Percentiles rank a stretch among this genome's conserved stretches.
phyloP scores from a whole-genome alignment of 257 asterid genomes.

The Plantago major region DNA sequence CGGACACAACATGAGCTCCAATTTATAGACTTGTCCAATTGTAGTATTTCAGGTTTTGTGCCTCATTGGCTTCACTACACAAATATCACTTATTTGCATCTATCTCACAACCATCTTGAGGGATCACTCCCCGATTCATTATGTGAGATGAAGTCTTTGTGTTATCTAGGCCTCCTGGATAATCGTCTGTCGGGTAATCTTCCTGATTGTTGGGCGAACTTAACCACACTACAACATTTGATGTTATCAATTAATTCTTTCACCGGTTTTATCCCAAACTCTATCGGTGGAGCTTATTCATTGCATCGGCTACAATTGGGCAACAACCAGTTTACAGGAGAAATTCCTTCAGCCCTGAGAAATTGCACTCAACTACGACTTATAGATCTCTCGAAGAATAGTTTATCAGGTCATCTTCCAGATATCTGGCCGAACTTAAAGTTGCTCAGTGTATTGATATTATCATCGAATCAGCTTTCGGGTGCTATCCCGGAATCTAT shows the following conservation, averaged over 20 bases:
- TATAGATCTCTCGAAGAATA: not conserved
- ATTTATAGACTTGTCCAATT: not conserved
- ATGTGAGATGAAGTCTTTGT: constrained; percentile 3
- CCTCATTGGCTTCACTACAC: constrained; percentile 2
- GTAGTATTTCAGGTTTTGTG: constrained; percentile 15
- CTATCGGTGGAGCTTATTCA: not conserved
- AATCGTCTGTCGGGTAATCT: constrained; percentile 2
- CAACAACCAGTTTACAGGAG: not conserved
- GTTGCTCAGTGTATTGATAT: not conserved
- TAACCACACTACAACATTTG: not conserved
- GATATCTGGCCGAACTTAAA: no score
- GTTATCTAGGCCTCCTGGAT: not conserved
- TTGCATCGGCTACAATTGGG: not conserved
- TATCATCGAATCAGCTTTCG: not conserved
- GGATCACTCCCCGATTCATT: constrained; percentile 3
- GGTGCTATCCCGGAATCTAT: constrained; percentile 11
- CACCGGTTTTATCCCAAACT: not conserved
- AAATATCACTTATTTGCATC: not conserved
- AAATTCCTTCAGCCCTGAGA: not conserved
- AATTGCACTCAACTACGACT: not conserved
- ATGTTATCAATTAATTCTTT: not conserved
- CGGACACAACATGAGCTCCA: not conserved
- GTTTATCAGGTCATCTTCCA: no score
- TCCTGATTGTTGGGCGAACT: constrained; percentile 10
- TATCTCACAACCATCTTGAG: not conserved